phyloP scores from a whole-genome alignment of 768 basidiomycete genomes.

The Basidioascus undulatus region DNA sequence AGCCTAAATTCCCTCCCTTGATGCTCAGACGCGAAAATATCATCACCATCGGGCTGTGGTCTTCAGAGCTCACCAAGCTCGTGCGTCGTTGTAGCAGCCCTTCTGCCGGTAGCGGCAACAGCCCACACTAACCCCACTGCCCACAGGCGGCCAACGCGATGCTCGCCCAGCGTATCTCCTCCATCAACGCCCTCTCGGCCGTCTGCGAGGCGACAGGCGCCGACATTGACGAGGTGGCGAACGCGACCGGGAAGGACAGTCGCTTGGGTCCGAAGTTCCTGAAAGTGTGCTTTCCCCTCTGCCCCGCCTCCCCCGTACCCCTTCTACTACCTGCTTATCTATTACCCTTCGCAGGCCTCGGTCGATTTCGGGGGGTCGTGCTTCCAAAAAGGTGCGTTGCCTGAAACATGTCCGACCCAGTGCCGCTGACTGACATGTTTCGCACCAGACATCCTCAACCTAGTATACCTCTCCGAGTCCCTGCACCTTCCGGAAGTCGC shows the following conservation, averaged over 20 bases:
- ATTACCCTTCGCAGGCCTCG: too few relatives aligned
- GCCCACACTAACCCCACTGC: too few relatives aligned
- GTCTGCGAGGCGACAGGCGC: slow-evolving; percentile 98
- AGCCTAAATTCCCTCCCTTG: too few relatives aligned
- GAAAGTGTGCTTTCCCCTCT: too few relatives aligned
- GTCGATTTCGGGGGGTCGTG: slow-evolving; percentile 92
- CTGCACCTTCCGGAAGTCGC: slow-evolving; percentile 90
- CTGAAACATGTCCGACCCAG: too few relatives aligned
- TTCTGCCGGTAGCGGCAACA: too few relatives aligned
- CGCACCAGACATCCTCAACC: slow-evolving; percentile 98
- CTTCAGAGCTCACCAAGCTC: slow-evolving; percentile 90
- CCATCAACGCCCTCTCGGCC: slow-evolving; percentile 89
- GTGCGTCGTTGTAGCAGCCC: slow-evolving; percentile 9
- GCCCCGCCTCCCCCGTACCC: too few relatives aligned
- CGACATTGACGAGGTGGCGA: slow-evolving; percentile 90
- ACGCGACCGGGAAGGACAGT: slow-evolving; percentile 77
- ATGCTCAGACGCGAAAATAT: slow-evolving; percentile 53
- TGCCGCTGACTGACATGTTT: too few relatives aligned
- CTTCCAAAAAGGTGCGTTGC: too few relatives aligned
- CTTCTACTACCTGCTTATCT: too few relatives aligned
- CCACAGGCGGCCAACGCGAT: slow-evolving; percentile 79
- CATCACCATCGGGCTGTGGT: slow-evolving; percentile 91
- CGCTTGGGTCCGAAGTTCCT: slow-evolving; percentile 90
- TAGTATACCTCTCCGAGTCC: slow-evolving; percentile 89
- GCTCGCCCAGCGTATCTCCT: slow-evolving; percentile 97